Evolutionary conservation across 1,284 basidiomycete species (phyloP), one percentile per base, ranked within the genome.

Genomic region (Sporisorium sorghi): DNA sequence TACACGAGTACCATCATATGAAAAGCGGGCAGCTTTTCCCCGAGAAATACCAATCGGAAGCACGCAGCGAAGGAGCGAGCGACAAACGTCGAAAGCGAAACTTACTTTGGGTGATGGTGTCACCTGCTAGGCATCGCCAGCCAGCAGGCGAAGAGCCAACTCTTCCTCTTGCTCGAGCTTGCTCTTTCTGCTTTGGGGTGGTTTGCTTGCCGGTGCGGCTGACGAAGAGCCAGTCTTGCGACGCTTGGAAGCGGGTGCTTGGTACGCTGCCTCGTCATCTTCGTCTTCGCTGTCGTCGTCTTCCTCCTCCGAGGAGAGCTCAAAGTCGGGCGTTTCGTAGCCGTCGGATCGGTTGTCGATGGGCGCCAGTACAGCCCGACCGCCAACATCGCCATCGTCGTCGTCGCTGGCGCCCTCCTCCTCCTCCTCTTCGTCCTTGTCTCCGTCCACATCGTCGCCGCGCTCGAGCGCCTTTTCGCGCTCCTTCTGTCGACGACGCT

Each of bases 401-500:
- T 65, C 66, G 11, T 54, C 73, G 40, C 51, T 71, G 40, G 43
- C 57, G 23, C 43, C 47, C 15, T 69, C 58, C n/a, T 55, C 51
- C 23, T 21, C 49, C 21, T 15, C 5, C 5, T 28, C 53, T 11
- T 39, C 44, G 19, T 65, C 59, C 6, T 68, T 66, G 15, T 66
- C 65, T 19, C 86, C 43, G 87, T 78, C 19, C 74, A 83, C 30
- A 68, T 40, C 53, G 24, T 64, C 74, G 51, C 65, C 90, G 73
- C 81, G 86, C 63, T 86, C 87, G 79, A 54, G 49, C 35, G 90
- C 91, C 37, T 87, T 88, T 76, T 95, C 93, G 65, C 91, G 89
- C 81, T 93, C 90, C 87, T 96, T 97, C 78, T 93, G 87, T 85
- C 93, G 95, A 65, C 89, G 84, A 86, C 91, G 89, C 73, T 80